Evolutionary conservation across 139 green algal genomes (phyloP).

Genomic region (Tetradesmus obliquus): DNA sequence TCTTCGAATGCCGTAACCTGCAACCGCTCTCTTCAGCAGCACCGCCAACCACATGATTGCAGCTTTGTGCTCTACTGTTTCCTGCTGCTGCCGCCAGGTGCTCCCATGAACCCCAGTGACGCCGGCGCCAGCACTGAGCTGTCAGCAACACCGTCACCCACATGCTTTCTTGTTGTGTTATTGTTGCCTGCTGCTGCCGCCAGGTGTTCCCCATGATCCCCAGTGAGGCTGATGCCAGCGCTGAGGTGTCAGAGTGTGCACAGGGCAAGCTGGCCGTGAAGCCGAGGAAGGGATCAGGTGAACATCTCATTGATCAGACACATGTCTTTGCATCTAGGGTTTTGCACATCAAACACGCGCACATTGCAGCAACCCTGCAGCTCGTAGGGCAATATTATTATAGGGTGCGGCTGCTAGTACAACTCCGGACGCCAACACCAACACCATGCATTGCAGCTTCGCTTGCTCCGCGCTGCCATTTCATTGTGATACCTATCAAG

Average conservation of each 20-base stretch:
- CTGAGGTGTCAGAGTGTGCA: slow-evolving; percentile 62
- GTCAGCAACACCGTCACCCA: not conserved
- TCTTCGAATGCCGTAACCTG: too few relatives aligned
- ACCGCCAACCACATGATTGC: too few relatives aligned
- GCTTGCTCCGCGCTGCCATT: too few relatives aligned
- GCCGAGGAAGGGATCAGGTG: slow-evolving; percentile 61
- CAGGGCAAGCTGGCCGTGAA: slow-evolving; percentile 63
- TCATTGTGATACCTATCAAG: too few relatives aligned
- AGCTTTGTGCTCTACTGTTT: too few relatives aligned
- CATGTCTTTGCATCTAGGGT: not conserved
- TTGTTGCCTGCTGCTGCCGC: not conserved
- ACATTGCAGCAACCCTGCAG: not conserved
- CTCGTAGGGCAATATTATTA: too few relatives aligned
- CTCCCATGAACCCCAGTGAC: too few relatives aligned
- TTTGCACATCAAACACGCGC: not conserved
- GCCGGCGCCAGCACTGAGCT: not conserved
- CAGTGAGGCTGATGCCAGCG: slow-evolving; percentile 51
- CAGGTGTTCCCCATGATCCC: slow-evolving; percentile 74
- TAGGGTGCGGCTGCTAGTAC: too few relatives aligned
- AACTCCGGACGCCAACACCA: too few relatives aligned
- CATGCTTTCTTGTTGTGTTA: not conserved
- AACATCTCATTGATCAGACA: not conserved
- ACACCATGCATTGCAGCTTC: too few relatives aligned
- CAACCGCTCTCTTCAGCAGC: too few relatives aligned
- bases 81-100: too few relatives aligned